Conservation (phyloP, 306 rosid species). For the Citrullus mucosospermus region DNA sequence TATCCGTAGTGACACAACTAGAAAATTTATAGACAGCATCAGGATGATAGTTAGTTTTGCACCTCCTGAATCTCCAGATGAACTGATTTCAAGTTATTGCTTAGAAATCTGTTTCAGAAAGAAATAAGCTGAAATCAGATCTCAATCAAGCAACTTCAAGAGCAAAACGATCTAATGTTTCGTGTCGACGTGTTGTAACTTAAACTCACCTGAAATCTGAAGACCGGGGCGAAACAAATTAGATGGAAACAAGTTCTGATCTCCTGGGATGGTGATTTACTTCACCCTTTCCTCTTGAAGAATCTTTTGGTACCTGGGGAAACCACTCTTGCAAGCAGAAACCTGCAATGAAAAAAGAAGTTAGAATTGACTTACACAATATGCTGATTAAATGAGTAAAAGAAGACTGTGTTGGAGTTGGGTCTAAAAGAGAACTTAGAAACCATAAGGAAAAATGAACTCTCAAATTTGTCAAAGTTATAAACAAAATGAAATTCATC, state of each 20-base stretch:
- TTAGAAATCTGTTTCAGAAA: background rate
- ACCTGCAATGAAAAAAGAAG: constrained; percentile 33
- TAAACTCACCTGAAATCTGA: background rate
- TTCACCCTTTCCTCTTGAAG: constrained; percentile 51
- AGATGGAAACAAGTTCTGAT: background rate
- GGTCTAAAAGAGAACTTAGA: background rate
- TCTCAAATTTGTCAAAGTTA: background rate
- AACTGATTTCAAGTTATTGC: background rate
- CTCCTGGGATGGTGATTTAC: constrained; percentile 12
- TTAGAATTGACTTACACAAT: background rate
- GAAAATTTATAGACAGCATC: background rate
- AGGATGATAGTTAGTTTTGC: background rate
- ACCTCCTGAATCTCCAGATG: constrained; percentile 4
- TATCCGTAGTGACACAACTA: background rate
- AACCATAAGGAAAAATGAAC: background rate
- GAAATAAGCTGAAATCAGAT: background rate
- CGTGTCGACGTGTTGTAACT: background rate
- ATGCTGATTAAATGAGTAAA: background rate
- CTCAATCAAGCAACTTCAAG: background rate
- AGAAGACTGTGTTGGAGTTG: background rate
- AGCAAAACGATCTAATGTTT: background rate
- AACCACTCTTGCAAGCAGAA: constrained; percentile 77
- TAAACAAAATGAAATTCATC: background rate
- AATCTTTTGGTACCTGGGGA: constrained; percentile 63
- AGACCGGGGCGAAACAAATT: background rate